Evolutionary conservation across 768 basidiomycete species (phyloP), one percentile per base, ranked within the genome.

Genomic region (Galerina marginata): DNA sequence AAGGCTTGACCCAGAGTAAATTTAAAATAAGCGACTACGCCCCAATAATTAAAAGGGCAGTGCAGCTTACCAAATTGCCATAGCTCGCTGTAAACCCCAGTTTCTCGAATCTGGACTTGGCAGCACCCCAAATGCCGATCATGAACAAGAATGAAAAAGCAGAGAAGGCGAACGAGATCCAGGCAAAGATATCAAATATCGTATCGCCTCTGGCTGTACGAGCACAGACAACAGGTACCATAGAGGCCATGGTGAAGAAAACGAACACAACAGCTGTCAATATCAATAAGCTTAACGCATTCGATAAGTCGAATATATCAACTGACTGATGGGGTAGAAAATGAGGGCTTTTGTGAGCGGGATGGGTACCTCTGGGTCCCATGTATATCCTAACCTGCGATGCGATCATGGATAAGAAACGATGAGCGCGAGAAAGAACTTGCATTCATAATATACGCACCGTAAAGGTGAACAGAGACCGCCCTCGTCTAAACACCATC

Each of bases 401-500:
- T 26, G 37, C 23, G 12, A 9, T 20, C 33, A 7, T 4, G 15
- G 53, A 38, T 15, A 56, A 14, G 15, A 16, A 11, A 40, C 46
- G 36, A 16, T 9, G 6, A 40, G 33, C 4, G 40, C 39, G 5
- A 38, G 53, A 48, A 37, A 53, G 3, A 20, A 40, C 53, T 2
- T 37, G 29, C 5, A 7, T 33, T 33, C 7, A 33, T 33, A 7
- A 11, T 26, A 46, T 15, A 59, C 71, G 40, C 59, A 79, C 77
- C 72, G 69, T 16, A 68, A 54, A 45, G 73, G 69, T 26, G 57
- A 70, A 63, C 76, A 79, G 9, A 68, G 58, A 23, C 58, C 61
- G 39, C 74, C 72, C 44, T 68, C 63, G 44, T 75, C 74, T 16
- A 77, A 63, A 67, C 79, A 80, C 79, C 79, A 79, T 39, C 77